Evolutionary conservation across 345 rosid genomes (phyloP), one percentile per base, ranked within the genome.

Genomic region (Citrus medica): DNA sequence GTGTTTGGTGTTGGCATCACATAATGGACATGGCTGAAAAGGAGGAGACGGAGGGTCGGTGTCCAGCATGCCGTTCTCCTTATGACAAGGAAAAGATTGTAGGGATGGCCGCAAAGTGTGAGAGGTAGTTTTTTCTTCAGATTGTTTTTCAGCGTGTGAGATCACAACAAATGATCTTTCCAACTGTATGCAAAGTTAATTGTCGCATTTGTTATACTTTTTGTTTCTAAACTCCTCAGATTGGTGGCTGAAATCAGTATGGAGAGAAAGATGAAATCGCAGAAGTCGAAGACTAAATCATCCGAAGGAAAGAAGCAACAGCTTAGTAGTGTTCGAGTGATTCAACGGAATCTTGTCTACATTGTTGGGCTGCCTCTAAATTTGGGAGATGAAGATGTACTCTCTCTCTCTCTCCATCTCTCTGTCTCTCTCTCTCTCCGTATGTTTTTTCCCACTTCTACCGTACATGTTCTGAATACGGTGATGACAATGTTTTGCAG

Each of bases 1-100:
- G 98, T 85, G 95, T 95, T 71, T 95, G 98, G 98, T 95, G 98
- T 73, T 95, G 98, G 98, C 93, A 93, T 85, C 98, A 93, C 67
- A 85, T 95, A 35, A 90, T 91, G 93, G 94, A 95, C 71, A 93
- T 95, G 98, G 98, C 98, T 59, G 98, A 93, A 86, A 95, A 93
- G 88, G 94, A 91, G 85, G 90, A 86, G 2, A 72, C 89, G 9
- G 98, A 91, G 77, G 98, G 98, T 58, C 91, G 92, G 37, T 95
- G 98, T 84, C 98, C 98, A 7, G 98, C 98, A 60, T 95, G 98
- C 65, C 98, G 97, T 63, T 35, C 81, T 35, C 86, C 95, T 27
- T 95, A 95, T 84, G 98, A 95, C 89, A 95, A 93, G 83, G 95
- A 93, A 81, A 95, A 90, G 86, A 90, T 95, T 77, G 98, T 92